phyloP scores from a whole-genome alignment of 2,329 filamentous ascomycete species.

The Capronia coronata region DNA sequence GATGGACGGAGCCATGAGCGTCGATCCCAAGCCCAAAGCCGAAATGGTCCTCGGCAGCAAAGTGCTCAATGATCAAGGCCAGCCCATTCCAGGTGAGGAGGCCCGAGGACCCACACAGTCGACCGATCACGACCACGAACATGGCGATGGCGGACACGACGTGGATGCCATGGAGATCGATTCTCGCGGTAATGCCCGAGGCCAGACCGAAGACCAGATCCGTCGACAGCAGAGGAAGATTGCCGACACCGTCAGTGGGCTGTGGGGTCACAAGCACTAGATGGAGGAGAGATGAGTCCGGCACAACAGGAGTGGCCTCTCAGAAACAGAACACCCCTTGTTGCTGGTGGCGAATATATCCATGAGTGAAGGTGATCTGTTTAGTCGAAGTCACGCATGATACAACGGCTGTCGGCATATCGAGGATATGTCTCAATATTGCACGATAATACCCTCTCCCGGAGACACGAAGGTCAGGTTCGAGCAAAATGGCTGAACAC shows the following conservation, averaged over 20 bases:
- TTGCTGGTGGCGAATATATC: no score
- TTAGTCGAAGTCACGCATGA: no score
- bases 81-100: conserved; percentile 25
- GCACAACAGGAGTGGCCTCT: no score
- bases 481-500: no score
- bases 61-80: conserved; percentile 35
- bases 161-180: conserved; percentile 48
- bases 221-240: conserved; percentile 54
- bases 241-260: conserved; percentile 51
- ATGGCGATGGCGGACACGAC: conserved; percentile 37
- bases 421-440: no score
- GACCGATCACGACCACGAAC: conserved; percentile 24
- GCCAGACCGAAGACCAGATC: conserved; percentile 59
- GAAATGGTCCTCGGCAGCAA: conserved; percentile 42
- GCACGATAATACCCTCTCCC: no score
- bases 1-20: conserved; percentile 56
- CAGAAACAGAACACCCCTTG: no score
- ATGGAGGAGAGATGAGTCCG: no score
- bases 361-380: no score
- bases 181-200: conserved; percentile 52
- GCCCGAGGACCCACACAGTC: conserved; percentile 22
- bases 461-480: no score
- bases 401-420: no score
- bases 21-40: conserved; percentile 49
- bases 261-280: conserved; percentile 42